phyloP scores from a whole-genome alignment of 768 basidiomycete species.

The Tricholoma terreum region DNA sequence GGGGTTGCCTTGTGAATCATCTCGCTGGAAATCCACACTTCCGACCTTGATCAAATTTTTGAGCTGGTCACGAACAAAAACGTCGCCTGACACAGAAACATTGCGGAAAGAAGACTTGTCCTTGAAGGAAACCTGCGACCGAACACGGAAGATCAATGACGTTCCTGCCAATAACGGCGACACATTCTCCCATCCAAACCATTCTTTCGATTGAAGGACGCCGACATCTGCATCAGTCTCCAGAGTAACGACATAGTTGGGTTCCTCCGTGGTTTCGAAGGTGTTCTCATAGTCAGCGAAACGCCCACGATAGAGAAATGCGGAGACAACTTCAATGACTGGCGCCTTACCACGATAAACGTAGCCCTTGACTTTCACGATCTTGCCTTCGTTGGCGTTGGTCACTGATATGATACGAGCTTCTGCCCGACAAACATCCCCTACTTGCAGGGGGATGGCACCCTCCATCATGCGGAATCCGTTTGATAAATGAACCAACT shows the following conservation, averaged over 20 bases:
- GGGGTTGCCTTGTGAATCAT: slow-evolving; percentile 89
- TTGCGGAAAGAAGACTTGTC: slow-evolving; percentile 82
- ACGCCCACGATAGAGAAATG: slow-evolving; percentile 95
- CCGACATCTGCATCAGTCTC: slow-evolving; percentile 78
- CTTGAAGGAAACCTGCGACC: slow-evolving; percentile 87
- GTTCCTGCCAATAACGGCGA: slow-evolving; percentile 77
- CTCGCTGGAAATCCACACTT: slow-evolving; percentile 80
- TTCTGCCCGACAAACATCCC: slow-evolving; percentile 87
- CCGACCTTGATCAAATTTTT: slow-evolving; percentile 89
- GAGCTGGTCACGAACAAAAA: slow-evolving; percentile 85
- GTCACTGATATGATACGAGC: slow-evolving; percentile 86
- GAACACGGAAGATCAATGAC: slow-evolving; percentile 84
- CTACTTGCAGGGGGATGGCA: slow-evolving; percentile 70
- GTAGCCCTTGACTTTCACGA: slow-evolving; percentile 84
- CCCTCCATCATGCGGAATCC: slow-evolving; percentile 89
- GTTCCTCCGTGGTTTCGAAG: slow-evolving; percentile 88
- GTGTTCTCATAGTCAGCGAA: slow-evolving; percentile 95
- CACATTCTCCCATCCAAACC: slow-evolving; percentile 95
- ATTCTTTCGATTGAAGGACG: slow-evolving; percentile 92
- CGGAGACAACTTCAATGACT: slow-evolving; percentile 90
- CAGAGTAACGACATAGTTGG: slow-evolving; percentile 80
- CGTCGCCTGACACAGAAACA: slow-evolving; percentile 78
- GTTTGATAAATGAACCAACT: slow-evolving; percentile 96
- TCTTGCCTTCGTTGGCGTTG: slow-evolving; percentile 90
- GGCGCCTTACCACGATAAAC: slow-evolving; percentile 75